phyloP scores from a whole-genome alignment of 495 filamentous ascomycete genomes.

The Eremomyces bilateralis region DNA sequence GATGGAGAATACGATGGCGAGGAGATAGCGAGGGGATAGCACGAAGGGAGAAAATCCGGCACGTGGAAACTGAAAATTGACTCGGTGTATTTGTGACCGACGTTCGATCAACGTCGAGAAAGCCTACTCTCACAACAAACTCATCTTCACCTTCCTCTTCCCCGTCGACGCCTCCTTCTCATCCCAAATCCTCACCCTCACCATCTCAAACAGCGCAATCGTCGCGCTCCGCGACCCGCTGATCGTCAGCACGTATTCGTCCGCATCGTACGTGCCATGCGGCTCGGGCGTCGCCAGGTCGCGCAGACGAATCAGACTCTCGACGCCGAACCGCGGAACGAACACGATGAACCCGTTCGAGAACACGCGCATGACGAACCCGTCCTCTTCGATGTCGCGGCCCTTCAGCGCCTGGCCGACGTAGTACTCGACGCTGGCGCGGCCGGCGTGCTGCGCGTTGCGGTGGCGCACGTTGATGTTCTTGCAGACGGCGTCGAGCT shows the following conservation, averaged over 20 bases:
- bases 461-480: constrained; percentile 96
- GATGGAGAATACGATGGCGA: too few species aligned
- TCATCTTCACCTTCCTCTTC: constrained; percentile 69
- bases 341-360: constrained; percentile 93
- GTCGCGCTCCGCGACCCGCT: constrained; percentile 30
- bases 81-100: too few species aligned
- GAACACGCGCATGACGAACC: constrained; percentile 90
- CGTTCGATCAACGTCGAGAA: too few species aligned
- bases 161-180: constrained; percentile 83
- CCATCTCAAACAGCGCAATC: constrained; percentile 77
- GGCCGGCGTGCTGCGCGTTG: constrained; percentile 86
- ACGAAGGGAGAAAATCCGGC: too few species aligned
- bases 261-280: constrained; percentile 59
- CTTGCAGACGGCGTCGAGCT: constrained; percentile 81
- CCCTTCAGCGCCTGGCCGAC: constrained; percentile 89
- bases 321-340: constrained; percentile 86
- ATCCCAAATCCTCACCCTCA: constrained; percentile 69
- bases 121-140: constrained; percentile 27
- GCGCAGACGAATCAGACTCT: constrained; percentile 64
- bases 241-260: constrained; percentile 52
- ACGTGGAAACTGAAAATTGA: too few species aligned
- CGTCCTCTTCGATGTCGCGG: constrained; percentile 61
- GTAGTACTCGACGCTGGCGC: constrained; percentile 88
- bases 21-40: too few species aligned
- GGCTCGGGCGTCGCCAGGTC: constrained; percentile 57